Evolutionary conservation across 805 yeast genomes (phyloP).

Genomic region (Metschnikowia sp.): DNA sequence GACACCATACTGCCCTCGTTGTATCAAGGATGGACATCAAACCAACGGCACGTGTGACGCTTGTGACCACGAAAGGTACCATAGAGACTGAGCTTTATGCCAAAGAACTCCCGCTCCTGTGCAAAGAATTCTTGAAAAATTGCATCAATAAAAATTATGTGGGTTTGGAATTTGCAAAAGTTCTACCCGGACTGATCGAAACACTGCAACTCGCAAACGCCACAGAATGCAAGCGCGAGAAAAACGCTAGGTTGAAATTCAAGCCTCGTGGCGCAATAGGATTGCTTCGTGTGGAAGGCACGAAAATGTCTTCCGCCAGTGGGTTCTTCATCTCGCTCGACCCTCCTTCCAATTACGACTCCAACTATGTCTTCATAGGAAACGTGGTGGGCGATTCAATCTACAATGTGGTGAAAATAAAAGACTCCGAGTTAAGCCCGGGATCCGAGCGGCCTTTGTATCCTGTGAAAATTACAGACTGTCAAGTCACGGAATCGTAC

Average conservation of each 20-base stretch:
- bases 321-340: conserved; percentile 40
- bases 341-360: conserved; percentile 43
- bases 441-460: conserved; percentile 44
- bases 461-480: conserved; percentile 44
- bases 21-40: conserved; percentile 43
- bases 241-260: conserved; percentile 49
- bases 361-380: conserved; percentile 49
- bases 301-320: conserved; percentile 20
- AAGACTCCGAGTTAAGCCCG: conserved; percentile 42
- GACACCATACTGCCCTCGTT: too few species aligned
- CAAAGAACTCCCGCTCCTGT: conserved; percentile 54
- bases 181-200: conserved; percentile 27
- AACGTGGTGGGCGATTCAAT: conserved; percentile 54
- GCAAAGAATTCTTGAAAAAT: conserved; percentile 46
- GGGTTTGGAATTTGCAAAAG: conserved; percentile 40
- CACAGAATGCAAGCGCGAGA: conserved; percentile 35
- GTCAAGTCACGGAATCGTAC: conserved; percentile 44
- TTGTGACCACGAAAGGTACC: conserved; percentile 57
- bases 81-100: conserved; percentile 67
- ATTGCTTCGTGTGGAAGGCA: conserved; percentile 30
- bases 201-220: conserved; percentile 6
- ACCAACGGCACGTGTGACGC: conserved; percentile 55
- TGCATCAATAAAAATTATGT: conserved; percentile 44
- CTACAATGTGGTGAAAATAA: conserved; percentile 49
- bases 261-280: conserved; percentile 55